A percentile compares a stretch with the other conserved stretches of the same genome.
Evolutionary conservation across 208 protist genomes (phyloP).

Genomic region (Leptomonas seymouri): DNA sequence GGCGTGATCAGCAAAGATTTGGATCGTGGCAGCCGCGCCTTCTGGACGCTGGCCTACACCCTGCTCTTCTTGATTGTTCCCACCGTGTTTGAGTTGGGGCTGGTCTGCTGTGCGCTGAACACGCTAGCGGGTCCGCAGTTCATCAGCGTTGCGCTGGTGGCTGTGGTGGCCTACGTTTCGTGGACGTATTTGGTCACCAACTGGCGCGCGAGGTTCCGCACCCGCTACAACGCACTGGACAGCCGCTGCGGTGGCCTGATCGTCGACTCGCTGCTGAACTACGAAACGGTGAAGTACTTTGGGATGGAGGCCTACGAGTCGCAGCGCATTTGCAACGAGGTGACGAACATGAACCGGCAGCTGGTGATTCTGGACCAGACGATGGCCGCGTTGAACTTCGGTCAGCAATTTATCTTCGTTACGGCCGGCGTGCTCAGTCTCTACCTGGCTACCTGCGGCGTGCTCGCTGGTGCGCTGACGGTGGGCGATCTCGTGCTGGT

Average conservation of each 20-base stretch:
- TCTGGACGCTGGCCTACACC: conserved; percentile 87
- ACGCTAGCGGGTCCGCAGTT: conserved; percentile 82
- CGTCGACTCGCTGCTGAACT: conserved; percentile 95
- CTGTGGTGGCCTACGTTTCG: conserved; percentile 83
- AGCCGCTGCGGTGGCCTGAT: conserved; percentile 88
- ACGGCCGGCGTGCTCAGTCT: conserved; percentile 76
- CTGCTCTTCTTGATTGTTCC: conserved; percentile 94
- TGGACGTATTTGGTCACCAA: conserved; percentile 91
- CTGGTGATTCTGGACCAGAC: conserved; percentile 85
- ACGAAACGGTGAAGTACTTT: conserved; percentile 97
- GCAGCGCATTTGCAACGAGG: conserved; percentile 70
- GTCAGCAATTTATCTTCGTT: conserved; percentile 94
- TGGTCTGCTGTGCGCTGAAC: conserved; percentile 92
- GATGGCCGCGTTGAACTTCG: conserved; percentile 94
- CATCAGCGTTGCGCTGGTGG: conserved; percentile 80
- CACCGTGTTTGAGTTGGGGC: conserved; percentile 91
- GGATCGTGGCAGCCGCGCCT: conserved; percentile 92
- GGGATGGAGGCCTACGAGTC: conserved; percentile 85
- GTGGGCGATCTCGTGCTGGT: conserved; percentile 96
- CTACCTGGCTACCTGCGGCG: conserved; percentile 84
- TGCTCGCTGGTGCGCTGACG: conserved; percentile 84
- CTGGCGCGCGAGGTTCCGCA: conserved; percentile 89
- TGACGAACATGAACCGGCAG: conserved; percentile 80
- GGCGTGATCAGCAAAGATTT: conserved; percentile 91
- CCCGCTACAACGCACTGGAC: conserved; percentile 90